phyloP scores from a whole-genome alignment of 106 monocot genomes.

The Phalaenopsis equestris region DNA sequence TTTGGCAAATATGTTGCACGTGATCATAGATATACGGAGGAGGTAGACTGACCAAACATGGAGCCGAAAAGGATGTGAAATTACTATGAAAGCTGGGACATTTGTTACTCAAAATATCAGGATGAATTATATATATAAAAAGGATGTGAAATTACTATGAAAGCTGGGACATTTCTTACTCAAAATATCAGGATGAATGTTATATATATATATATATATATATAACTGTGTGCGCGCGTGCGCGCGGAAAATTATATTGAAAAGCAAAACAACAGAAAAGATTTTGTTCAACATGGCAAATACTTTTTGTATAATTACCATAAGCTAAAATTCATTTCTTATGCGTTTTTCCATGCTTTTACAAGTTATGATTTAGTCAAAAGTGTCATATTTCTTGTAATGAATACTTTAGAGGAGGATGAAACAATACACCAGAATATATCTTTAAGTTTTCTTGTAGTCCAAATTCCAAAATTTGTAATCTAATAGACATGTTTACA shows the following conservation, averaged over 20 bases:
- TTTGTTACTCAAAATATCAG: background rate
- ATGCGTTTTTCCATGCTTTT: no score
- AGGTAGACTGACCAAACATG: background rate
- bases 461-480: no score
- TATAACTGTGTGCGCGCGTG: no score
- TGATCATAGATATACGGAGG: background rate
- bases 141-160: no score
- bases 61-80: background rate
- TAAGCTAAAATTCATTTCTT: background rate
- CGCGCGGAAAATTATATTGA: background rate
- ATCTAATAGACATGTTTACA: no score
- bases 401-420: no score
- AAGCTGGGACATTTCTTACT: background rate
- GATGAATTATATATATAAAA: no score
- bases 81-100: background rate
- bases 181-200: background rate
- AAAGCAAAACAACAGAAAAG: background rate
- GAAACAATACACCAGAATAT: no score
- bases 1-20: background rate
- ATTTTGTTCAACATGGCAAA: background rate
- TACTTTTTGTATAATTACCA: background rate
- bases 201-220: no score
- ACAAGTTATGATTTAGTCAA: no score
- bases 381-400: no score
- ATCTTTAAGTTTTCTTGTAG: no score